Percentiles rank a stretch among this genome's conserved stretches.
phyloP scores from a whole-genome alignment of 257 asterid genomes.

The Solanum verrucosum region DNA sequence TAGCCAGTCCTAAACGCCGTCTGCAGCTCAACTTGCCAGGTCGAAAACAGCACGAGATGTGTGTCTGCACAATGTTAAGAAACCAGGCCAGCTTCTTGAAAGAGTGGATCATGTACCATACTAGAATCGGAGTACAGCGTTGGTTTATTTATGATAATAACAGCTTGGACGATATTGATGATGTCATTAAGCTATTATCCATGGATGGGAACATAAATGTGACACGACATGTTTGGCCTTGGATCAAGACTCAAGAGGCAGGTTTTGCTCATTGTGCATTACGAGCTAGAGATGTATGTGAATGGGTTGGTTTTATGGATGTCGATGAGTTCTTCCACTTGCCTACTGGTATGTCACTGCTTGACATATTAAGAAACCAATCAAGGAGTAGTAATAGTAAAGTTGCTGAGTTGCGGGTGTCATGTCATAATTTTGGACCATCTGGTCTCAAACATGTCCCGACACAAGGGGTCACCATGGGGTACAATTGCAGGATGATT shows the following conservation, averaged over 20 bases:
- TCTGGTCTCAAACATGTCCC: constrained; percentile 45
- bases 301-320: constrained; percentile 81
- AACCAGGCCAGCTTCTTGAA: constrained; percentile 54
- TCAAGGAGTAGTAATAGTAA: not conserved
- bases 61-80: constrained; percentile 78
- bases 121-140: constrained; percentile 43
- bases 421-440: constrained; percentile 65
- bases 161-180: constrained; percentile 40
- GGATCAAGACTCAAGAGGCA: constrained; percentile 83
- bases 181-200: constrained; percentile 15
- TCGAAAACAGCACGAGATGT: constrained; percentile 33
- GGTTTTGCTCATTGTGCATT: constrained; percentile 74
- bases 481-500: constrained; percentile 61
- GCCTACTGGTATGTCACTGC: constrained; percentile 15
- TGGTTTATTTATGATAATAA: constrained; percentile 74
- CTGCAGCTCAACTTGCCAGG: not conserved
- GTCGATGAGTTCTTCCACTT: constrained; percentile 72
- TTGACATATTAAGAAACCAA: constrained; percentile 10
- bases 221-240: constrained; percentile 55
- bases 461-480: constrained; percentile 43
- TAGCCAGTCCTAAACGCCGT: constrained; percentile 28
- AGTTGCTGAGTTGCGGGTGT: constrained; percentile 37
- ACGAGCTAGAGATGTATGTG: constrained; percentile 45
- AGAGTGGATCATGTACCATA: constrained; percentile 64
- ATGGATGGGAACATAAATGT: constrained; percentile 29